Evolutionary conservation across 2,329 filamentous ascomycete species (phyloP).

Genomic region (Beauveria scarabaeidicola): DNA sequence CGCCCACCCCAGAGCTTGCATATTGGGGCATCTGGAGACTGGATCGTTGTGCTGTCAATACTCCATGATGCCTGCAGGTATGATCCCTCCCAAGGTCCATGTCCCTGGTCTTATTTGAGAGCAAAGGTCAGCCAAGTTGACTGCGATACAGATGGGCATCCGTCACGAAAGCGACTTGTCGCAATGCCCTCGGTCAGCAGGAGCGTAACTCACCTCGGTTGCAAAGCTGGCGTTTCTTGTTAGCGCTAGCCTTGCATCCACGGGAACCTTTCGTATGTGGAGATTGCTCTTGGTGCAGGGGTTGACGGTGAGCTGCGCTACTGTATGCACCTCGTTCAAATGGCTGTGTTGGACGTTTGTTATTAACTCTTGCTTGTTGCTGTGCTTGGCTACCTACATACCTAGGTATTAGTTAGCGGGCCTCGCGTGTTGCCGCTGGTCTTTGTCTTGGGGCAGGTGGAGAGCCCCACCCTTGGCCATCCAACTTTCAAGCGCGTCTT

Average conservation of each 20-base stretch:
- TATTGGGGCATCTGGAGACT: background rate
- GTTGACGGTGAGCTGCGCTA: slow-evolving; percentile 6
- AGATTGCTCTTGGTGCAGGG: background rate
- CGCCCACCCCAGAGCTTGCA: background rate
- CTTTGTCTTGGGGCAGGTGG: background rate
- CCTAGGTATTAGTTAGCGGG: background rate
- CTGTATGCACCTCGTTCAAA: slow-evolving; percentile 7
- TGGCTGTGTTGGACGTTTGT: background rate
- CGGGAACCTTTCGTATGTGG: background rate
- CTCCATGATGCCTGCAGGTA: background rate
- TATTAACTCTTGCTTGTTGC: background rate
- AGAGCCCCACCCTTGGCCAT: background rate
- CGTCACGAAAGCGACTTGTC: background rate
- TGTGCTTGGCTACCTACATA: slow-evolving; percentile 1
- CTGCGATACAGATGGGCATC: background rate
- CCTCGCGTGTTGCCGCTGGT: background rate
- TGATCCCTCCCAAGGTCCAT: background rate
- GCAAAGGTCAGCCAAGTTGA: background rate
- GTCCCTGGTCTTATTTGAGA: background rate
- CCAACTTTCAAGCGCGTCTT: background rate
- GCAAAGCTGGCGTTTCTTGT: background rate
- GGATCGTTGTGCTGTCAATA: background rate
- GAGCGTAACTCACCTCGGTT: background rate
- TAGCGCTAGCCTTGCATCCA: background rate
- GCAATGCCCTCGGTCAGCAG: background rate